Evolutionary conservation across 352 stramenopile species (phyloP).

Genomic region (Phytophthora ramorum): DNA sequence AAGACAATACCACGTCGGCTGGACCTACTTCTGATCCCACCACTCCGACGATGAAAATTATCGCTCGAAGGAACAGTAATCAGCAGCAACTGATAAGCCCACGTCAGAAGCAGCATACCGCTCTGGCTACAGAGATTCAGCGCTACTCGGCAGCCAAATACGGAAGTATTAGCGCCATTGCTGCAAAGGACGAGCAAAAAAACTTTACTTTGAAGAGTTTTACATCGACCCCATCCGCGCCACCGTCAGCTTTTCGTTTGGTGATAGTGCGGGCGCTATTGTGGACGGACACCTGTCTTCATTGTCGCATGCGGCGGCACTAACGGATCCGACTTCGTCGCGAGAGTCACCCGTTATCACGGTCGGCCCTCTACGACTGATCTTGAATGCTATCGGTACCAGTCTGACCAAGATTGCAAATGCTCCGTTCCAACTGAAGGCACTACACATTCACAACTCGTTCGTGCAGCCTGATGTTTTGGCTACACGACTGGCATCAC

Average conservation of each 20-base stretch:
- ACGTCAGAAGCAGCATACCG: slow-evolving; percentile 37
- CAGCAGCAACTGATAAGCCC: slow-evolving; percentile 22
- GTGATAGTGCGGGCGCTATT: slow-evolving; percentile 68
- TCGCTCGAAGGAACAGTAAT: slow-evolving; percentile 32
- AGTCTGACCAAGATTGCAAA: slow-evolving; percentile 91
- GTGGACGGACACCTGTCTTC: slow-evolving; percentile 59
- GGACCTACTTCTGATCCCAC: slow-evolving; percentile 37
- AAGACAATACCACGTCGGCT: slow-evolving; percentile 63
- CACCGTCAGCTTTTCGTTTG: slow-evolving; percentile 88
- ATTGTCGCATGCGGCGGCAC: slow-evolving; percentile 36
- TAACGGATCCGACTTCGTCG: slow-evolving; percentile 40
- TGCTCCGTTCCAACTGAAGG: slow-evolving; percentile 85
- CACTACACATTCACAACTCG: slow-evolving; percentile 79
- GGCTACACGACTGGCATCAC: slow-evolving; percentile 67
- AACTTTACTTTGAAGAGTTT: slow-evolving; percentile 92
- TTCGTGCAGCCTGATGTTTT: slow-evolving; percentile 86
- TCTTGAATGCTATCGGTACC: slow-evolving; percentile 88
- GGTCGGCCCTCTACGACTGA: slow-evolving; percentile 79
- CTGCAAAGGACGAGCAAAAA: slow-evolving; percentile 73
- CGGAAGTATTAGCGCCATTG: slow-evolving; percentile 40
- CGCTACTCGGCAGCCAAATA: slow-evolving; percentile 36
- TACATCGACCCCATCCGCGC: slow-evolving; percentile 84
- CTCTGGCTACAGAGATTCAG: slow-evolving; percentile 45
- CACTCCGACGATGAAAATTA: slow-evolving; percentile 40
- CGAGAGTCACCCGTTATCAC: slow-evolving; percentile 54